These are phyloP conservation scores for Cenchrus fungigraminus DNA, from an alignment of 176 grass and related monocot species.

Conservation along the genomic window DNA sequence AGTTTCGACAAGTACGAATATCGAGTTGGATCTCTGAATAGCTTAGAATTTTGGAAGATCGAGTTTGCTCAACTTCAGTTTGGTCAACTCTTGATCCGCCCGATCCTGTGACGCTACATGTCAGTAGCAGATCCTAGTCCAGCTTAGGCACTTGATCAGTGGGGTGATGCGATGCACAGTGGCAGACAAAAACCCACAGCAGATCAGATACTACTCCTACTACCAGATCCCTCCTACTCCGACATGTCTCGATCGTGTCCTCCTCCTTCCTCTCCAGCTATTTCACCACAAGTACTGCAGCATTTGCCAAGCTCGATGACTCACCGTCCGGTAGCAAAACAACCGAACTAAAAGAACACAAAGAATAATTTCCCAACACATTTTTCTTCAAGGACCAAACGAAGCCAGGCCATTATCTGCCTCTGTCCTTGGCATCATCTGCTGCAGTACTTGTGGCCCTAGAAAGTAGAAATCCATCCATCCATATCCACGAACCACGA, in stretches of 20 bases:
- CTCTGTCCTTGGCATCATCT: constrained; percentile 15
- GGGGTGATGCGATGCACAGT: not conserved
- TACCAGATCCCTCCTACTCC: constrained; percentile 30
- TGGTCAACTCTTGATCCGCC: not conserved
- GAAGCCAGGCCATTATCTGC: constrained; percentile 21
- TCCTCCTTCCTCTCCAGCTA: constrained; percentile 17
- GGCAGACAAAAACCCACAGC: constrained; percentile 9
- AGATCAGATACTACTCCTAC: not conserved
- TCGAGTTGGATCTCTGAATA: too few species aligned
- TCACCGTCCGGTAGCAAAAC: not conserved
- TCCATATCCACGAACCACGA: too few species aligned
- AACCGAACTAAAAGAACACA: not conserved
- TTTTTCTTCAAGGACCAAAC: not conserved
- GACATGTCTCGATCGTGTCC: constrained; percentile 33
- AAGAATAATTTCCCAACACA: not conserved
- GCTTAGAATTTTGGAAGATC: too few species aligned
- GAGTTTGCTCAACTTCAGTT: not conserved
- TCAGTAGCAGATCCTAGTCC: not conserved
- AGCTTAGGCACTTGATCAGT: not conserved
- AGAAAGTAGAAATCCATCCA: not conserved
- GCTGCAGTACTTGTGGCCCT: constrained; percentile 31
- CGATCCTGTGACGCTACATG: not conserved
- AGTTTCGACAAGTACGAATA: too few species aligned
- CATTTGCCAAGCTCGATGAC: not conserved
- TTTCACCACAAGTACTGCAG: not conserved